Percentiles rank a stretch among this genome's conserved stretches.
Evolutionary conservation across 2,329 filamentous ascomycete species (phyloP).

Genomic region (Purpureocillium takamizusanense): DNA sequence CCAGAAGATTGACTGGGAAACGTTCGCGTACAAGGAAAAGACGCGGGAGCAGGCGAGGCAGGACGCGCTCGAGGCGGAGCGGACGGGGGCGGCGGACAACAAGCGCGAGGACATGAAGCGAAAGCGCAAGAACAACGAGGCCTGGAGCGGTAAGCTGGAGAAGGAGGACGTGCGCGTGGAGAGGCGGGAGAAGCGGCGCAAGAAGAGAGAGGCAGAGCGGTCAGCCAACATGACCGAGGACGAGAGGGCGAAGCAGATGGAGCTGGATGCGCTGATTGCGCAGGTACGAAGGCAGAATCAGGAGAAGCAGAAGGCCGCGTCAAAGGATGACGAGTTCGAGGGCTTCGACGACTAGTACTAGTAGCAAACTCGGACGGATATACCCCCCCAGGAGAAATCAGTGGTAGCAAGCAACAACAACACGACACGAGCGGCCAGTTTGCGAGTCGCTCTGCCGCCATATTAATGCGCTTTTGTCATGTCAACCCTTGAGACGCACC

Average conservation of each 20-base stretch:
- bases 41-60: constrained; percentile 56
- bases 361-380: constrained; percentile 11
- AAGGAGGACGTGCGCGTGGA: constrained; percentile 52
- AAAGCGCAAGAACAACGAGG: constrained; percentile 55
- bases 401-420: constrained; percentile 2
- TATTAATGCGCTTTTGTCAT: too few relatives aligned
- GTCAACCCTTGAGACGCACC: too few relatives aligned
- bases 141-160: constrained; percentile 67
- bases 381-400: too few relatives aligned
- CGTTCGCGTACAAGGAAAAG: constrained; percentile 64
- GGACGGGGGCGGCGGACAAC: constrained; percentile 25
- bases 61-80: constrained; percentile 43
- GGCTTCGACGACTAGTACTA: constrained; percentile 45
- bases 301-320: constrained; percentile 28
- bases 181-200: constrained; percentile 55
- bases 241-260: constrained; percentile 52
- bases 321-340: constrained; percentile 43
- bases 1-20: constrained; percentile 56
- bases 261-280: constrained; percentile 55
- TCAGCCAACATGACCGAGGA: constrained; percentile 60
- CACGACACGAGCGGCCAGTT: not conserved
- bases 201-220: constrained; percentile 54
- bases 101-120: constrained; percentile 35
- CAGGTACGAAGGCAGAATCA: constrained; percentile 52
- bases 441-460: too few relatives aligned